Base-by-base conservation (phyloP, 495 filamentous ascomycete species). In the Trichocladium uniseriatum region DNA sequence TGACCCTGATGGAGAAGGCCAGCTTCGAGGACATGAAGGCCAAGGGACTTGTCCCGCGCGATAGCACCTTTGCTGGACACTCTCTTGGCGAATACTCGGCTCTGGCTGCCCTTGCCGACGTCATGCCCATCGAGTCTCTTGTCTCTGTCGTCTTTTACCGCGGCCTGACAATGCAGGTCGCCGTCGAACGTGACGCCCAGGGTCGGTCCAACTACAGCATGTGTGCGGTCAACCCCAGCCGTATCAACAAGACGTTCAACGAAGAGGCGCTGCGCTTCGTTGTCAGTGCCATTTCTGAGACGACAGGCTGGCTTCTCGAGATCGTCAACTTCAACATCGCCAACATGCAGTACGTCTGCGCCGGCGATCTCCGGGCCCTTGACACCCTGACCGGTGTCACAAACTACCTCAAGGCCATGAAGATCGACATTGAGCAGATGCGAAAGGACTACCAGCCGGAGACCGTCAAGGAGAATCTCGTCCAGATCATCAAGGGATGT, bases 301-400 rank as follows among this genome's bases (percentile, higher is more conserved):
- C 85, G 64, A 97, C 94, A 5, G 83, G 81, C 48, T 97, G 92
- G 92, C 77, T 98, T 6, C 69, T 98, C 45, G 92, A 98, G 69
- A 95, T 98, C 66, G 92, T 98, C 78, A 98, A 98, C 69, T 92
- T 87, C 77, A 98, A 98, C 70, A 87, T 98, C 55, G 85, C 89
- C 59, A 96, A 98, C 73, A 84, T 87, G 86, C 92, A 98, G 66
- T 98, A 98, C 63, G 92, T 98, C 54, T 94, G 88, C 60, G 92
- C 92, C 58, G 92, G 92, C 68, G 92, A 98, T 71, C 81, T 97
- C 51, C 87, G 92, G 29, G 94, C 94, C 13, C 81, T 98, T 24
- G 92, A 98, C 69, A 92, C 87, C 49, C 80, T 98, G 38, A 91
- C 90, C 41, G 87, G 85, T 51, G 83, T 95, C 10, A 81, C 86